Evolutionary conservation across 2,329 filamentous ascomycete genomes (phyloP), one percentile per base, ranked within the genome.

Genomic region (Penicillium sp.): DNA sequence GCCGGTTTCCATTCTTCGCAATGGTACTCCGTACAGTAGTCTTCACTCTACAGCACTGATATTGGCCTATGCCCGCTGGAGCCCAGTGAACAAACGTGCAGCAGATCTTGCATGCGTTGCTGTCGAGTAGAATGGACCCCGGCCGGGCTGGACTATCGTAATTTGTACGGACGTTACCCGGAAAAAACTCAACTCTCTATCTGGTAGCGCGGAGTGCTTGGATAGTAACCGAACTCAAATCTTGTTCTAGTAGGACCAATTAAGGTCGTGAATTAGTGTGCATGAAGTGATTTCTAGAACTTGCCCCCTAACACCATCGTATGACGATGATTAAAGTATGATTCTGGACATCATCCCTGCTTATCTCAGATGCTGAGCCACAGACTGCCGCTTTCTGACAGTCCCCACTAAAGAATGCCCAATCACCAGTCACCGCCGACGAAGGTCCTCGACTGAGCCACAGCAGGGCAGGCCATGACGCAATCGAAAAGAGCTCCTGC

Each of bases 391-490:
- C 47, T 36, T 50, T 50, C n/a, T 14, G 31, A 7, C 24, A 27
- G 24, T 27, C 6, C 24, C 24, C 41, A 14, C 13, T 7, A 7
- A 2, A 9, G 16, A 39, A 27, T 27, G 24, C 6, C 41, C 19
- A 44, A 35, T 49, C 9, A 35, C 46, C 27, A 36, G 35, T 35
- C 11, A 22, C 2, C 22, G 2, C 24, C 24, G 10, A 2, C 9
- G 31, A 31, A 31, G 31, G 10, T 31, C 31, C 18, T 6, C 5
- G 16, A 31, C 46, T 44, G 40, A 55, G 62, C 62, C 62, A 64
- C 62, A 60, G 22, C 6, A 50, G 54, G 57, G 62, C 57, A 47
- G 54, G 51, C 57, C 0, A 75, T 75, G 53, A 73, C 71, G 54
- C 80, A 78, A 68, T 61, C 27, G 55, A 50, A 51, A 49, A 22